Conservation (phyloP, 2,329 filamentous ascomycete genomes). For the Sclerotinia sclerotiorum region DNA sequence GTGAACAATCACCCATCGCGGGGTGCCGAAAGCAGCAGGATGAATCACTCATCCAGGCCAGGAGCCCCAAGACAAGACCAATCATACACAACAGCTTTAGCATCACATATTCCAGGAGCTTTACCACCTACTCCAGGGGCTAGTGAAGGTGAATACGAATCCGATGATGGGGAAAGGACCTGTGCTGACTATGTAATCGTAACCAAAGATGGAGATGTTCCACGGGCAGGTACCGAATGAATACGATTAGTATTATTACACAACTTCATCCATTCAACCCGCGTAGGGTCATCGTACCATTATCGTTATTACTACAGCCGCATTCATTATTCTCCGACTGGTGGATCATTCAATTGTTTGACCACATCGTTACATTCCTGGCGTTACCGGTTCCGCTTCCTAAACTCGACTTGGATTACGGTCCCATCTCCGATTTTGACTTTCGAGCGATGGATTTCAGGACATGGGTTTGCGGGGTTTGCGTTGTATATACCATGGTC, state of each 20-base stretch:
- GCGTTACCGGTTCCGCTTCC: constrained; percentile 18
- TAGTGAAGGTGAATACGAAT: constrained; percentile 41
- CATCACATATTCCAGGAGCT: constrained; percentile 34
- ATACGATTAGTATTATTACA: constrained; percentile 16
- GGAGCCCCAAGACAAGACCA: constrained; percentile 4
- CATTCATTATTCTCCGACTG: constrained; percentile 16
- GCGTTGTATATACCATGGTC: constrained; percentile 36
- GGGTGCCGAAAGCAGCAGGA: not conserved
- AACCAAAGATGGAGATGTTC: constrained; percentile 35
- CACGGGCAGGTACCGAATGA: constrained; percentile 21
- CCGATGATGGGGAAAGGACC: constrained; percentile 28
- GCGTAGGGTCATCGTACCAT: constrained; percentile 2
- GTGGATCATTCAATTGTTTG: constrained; percentile 22
- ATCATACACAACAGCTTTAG: constrained; percentile 16
- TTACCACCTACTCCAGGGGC: constrained; percentile 41
- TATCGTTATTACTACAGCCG: constrained; percentile 12
- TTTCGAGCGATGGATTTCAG: constrained; percentile 28
- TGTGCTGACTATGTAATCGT: constrained; percentile 32
- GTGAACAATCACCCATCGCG: constrained; percentile 4
- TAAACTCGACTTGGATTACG: constrained; percentile 11
- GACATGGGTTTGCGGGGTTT: constrained; percentile 14
- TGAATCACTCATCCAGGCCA: constrained; percentile 15
- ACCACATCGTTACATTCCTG: constrained; percentile 17
- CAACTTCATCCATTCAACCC: constrained; percentile 10
- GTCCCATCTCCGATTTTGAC: constrained; percentile 18